Conservation (phyloP, 2,329 filamentous ascomycete species). For the Talaromyces sp. region DNA sequence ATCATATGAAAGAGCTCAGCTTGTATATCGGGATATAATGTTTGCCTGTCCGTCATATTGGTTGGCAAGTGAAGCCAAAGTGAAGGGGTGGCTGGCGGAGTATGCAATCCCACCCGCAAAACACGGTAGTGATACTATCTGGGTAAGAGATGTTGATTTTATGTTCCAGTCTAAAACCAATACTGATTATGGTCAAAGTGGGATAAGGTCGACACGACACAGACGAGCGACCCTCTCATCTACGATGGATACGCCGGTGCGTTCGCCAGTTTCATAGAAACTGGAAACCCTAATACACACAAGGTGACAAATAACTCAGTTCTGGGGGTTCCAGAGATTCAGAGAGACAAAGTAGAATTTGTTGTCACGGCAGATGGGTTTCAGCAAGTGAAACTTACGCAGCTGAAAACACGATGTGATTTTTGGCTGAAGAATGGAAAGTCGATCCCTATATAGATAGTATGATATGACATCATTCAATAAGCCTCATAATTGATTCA, state of each 20-base stretch:
- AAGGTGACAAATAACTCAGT: constrained; percentile 43
- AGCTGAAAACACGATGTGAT: background rate
- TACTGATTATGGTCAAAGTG: constrained; percentile 35
- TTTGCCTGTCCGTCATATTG: constrained; percentile 57
- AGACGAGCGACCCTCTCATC: constrained; percentile 46
- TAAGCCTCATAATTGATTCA: background rate
- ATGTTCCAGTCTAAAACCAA: background rate
- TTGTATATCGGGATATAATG: constrained; percentile 54
- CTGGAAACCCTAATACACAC: constrained; percentile 52
- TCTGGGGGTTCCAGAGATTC: background rate
- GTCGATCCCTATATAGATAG: background rate
- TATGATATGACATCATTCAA: background rate
- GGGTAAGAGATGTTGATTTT: constrained; percentile 33
- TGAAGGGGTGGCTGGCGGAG: constrained; percentile 50
- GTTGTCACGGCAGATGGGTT: background rate
- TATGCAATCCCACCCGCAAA: constrained; percentile 56
- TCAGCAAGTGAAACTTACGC: background rate
- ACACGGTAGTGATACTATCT: constrained; percentile 54
- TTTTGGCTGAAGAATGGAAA: background rate
- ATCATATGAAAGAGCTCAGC: constrained; percentile 47
- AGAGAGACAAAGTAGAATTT: background rate
- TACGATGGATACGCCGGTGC: constrained; percentile 55
- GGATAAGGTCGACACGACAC: constrained; percentile 50
- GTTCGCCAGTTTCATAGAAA: constrained; percentile 56
- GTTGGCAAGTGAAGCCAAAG: constrained; percentile 43